Percentiles rank a stretch among this genome's conserved stretches.
phyloP scores from a whole-genome alignment of 805 yeast species.

The Kuraishia ogatae region DNA sequence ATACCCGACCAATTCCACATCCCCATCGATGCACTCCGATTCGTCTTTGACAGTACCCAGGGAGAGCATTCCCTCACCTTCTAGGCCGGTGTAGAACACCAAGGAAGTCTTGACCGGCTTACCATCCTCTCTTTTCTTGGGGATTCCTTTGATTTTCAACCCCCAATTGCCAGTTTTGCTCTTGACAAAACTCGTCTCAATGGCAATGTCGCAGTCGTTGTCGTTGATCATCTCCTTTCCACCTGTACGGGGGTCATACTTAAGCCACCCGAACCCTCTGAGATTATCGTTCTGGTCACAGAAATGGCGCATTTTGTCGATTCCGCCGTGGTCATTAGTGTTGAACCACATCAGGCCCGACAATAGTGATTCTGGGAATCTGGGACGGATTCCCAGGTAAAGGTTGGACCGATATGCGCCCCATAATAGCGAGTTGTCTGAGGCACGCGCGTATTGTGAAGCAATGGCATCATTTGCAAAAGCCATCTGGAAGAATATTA shows the following conservation, averaged over 20 bases:
- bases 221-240: conserved; percentile 76
- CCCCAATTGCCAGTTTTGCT: conserved; percentile 78
- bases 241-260: conserved; percentile 81
- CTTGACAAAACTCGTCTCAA: conserved; percentile 73
- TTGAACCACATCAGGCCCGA: conserved; percentile 89
- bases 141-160: conserved; percentile 56
- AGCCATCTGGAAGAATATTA: background rate
- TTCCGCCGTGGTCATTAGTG: conserved; percentile 44
- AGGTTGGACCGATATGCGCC: conserved; percentile 88
- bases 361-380: conserved; percentile 65
- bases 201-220: conserved; percentile 46
- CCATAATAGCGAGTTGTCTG: conserved; percentile 61
- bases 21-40: conserved; percentile 22
- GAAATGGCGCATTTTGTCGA: conserved; percentile 56
- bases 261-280: conserved; percentile 75
- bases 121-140: conserved; percentile 39
- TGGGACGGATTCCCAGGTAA: conserved; percentile 80
- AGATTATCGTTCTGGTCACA: conserved; percentile 69
- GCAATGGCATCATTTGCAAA: conserved; percentile 4
- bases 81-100: conserved; percentile 73
- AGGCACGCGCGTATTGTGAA: conserved; percentile 23
- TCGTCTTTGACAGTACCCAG: conserved; percentile 27
- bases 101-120: conserved; percentile 43
- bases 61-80: conserved; percentile 43
- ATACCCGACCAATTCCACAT: conserved; percentile 36